Evolutionary conservation across 768 basidiomycete genomes (phyloP).

Genomic region (Russula olivacea): DNA sequence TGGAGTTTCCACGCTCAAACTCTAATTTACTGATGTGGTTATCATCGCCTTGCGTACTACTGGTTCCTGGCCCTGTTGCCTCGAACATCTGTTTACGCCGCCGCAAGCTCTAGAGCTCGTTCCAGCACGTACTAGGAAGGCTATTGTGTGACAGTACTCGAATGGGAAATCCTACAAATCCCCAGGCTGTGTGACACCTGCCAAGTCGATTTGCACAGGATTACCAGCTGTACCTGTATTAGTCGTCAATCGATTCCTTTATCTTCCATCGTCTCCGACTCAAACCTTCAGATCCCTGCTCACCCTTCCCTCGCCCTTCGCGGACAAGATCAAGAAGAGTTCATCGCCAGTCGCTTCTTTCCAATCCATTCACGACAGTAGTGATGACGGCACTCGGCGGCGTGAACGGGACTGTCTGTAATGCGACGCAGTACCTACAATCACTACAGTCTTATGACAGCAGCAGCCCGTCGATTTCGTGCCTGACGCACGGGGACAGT

Average conservation of each 20-base stretch:
- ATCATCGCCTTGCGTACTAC: too few relatives aligned
- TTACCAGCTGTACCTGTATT: too few relatives aligned
- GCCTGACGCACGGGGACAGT: conserved; percentile 33
- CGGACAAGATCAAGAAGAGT: background rate
- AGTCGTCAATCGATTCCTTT: background rate
- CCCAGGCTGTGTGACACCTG: too few relatives aligned
- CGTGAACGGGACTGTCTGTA: conserved; percentile 15
- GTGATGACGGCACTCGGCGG: background rate
- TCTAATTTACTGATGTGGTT: too few relatives aligned
- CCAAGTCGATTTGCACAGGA: too few relatives aligned
- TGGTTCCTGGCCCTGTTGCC: too few relatives aligned
- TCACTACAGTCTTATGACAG: background rate
- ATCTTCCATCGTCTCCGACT: background rate
- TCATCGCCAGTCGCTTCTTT: background rate
- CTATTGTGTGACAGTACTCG: too few relatives aligned
- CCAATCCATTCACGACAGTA: background rate
- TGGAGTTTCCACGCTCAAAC: too few relatives aligned
- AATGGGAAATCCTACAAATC: too few relatives aligned
- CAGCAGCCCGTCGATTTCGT: conserved; percentile 16
- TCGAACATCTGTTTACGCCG: too few relatives aligned
- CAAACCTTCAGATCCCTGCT: background rate
- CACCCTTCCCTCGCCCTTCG: background rate
- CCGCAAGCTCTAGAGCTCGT: too few relatives aligned
- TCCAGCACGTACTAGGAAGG: too few relatives aligned
- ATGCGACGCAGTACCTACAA: background rate